Evolutionary conservation across 805 yeast species (phyloP).

Genomic region (Tetrapisispora fleetii): DNA sequence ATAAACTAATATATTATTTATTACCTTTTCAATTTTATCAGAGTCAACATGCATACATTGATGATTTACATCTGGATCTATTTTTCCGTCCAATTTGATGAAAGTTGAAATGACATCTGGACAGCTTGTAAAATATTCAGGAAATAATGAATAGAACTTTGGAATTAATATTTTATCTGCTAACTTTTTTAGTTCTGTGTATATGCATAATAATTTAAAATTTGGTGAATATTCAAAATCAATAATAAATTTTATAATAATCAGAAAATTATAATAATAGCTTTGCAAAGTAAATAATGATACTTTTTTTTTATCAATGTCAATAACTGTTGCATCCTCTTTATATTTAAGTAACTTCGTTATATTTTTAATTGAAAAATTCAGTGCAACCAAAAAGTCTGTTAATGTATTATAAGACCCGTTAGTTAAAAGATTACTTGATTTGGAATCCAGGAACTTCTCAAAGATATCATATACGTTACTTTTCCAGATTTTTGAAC

Average conservation of each 20-base stretch:
- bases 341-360: constrained; percentile 14
- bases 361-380: constrained; percentile 27
- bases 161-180: constrained; percentile 22
- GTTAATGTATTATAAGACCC: constrained; percentile 23
- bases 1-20: constrained; percentile 24
- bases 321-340: constrained; percentile 9
- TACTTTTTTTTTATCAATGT: constrained; percentile 13
- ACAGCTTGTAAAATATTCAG: constrained; percentile 16
- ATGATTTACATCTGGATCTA: background rate
- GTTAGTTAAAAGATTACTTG: constrained; percentile 17
- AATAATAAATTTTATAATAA: constrained; percentile 22
- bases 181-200: constrained; percentile 23
- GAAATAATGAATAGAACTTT: constrained; percentile 14
- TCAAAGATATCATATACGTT: constrained; percentile 15
- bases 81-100: background rate
- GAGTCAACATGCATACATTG: constrained; percentile 11
- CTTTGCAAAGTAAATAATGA: constrained; percentile 26
- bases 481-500: constrained; percentile 20
- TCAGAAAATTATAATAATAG: constrained; percentile 23
- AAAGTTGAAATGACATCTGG: constrained; percentile 7
- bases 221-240: constrained; percentile 29
- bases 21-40: constrained; percentile 20
- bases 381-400: constrained; percentile 25
- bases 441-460: constrained; percentile 16
- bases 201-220: constrained; percentile 25